Evolutionary conservation across 139 green algal genomes (phyloP).

Genomic region (Zygnema cylindricum): DNA sequence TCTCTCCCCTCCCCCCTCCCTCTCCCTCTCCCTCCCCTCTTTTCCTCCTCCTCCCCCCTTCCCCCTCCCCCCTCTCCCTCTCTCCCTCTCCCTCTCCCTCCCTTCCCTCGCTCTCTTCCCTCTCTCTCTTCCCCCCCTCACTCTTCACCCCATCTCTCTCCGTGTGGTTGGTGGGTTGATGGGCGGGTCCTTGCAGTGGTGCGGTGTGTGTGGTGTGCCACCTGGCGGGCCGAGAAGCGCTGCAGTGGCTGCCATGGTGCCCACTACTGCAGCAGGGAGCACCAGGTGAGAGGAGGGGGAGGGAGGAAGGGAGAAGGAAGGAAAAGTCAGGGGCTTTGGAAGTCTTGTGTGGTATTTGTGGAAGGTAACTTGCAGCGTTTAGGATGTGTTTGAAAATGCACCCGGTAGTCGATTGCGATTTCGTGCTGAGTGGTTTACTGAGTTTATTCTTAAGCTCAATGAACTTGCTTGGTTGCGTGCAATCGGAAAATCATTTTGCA

Average conservation of each 20-base stretch:
- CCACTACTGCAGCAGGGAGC: conserved; percentile 18
- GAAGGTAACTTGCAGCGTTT: no score
- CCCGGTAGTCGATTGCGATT: no score
- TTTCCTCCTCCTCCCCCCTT: not conserved
- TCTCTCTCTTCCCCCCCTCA: not conserved
- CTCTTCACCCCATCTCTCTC: conserved; percentile 12
- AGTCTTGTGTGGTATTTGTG: no score
- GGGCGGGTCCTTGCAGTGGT: not conserved
- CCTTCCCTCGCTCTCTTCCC: not conserved
- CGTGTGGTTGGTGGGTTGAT: not conserved
- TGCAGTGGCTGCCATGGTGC: conserved; percentile 11
- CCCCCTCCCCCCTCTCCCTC: not conserved
- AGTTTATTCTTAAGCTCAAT: not conserved
- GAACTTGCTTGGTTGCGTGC: no score
- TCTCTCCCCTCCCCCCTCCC: no score
- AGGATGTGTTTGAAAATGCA: no score
- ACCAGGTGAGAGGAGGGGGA: conserved; percentile 8
- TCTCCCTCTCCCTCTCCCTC: not conserved
- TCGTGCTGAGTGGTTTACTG: not conserved
- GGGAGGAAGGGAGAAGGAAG: no score
- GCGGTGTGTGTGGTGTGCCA: conserved; percentile 28
- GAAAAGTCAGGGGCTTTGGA: no score
- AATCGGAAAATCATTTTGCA: no score
- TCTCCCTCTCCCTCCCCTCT: no score
- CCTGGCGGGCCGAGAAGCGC: conserved; percentile 27